Conservation (phyloP, 345 rosid species). For the Eucalyptus cloeziana region DNA sequence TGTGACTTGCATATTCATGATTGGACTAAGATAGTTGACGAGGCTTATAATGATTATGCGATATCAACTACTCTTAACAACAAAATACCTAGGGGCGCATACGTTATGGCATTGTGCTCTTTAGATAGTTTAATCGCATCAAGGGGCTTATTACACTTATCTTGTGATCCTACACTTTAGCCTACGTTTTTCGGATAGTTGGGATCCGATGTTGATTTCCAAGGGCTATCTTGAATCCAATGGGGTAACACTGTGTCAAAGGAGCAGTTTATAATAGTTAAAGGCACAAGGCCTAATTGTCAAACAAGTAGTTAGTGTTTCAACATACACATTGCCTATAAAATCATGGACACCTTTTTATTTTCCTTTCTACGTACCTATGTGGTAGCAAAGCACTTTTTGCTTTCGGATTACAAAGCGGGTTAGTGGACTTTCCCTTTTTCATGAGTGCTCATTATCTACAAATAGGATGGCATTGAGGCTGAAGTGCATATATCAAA, state of each 20-base stretch:
- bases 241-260: rapidly evolving
- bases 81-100: neutral
- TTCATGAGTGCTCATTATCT: neutral
- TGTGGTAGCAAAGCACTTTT: neutral
- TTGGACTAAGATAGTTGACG: neutral
- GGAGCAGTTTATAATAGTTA: neutral
- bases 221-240: rapidly evolving
- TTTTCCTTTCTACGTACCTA: neutral
- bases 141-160: neutral
- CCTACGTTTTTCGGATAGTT: rapidly evolving
- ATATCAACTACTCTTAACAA: neutral
- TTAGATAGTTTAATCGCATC: neutral
- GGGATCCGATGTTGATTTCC: rapidly evolving
- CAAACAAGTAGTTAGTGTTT: neutral
- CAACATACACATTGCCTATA: neutral
- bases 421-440: neutral
- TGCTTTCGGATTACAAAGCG: neutral
- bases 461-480: neutral
- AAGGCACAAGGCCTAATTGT: neutral
- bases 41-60: neutral
- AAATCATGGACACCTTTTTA: neutral
- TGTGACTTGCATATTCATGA: rapidly evolving
- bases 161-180: neutral
- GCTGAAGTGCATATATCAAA: rapidly evolving
- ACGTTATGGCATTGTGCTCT: neutral